Evolutionary conservation across 1,284 basidiomycete genomes (phyloP).

Genomic region (Fomes fomentarius): DNA sequence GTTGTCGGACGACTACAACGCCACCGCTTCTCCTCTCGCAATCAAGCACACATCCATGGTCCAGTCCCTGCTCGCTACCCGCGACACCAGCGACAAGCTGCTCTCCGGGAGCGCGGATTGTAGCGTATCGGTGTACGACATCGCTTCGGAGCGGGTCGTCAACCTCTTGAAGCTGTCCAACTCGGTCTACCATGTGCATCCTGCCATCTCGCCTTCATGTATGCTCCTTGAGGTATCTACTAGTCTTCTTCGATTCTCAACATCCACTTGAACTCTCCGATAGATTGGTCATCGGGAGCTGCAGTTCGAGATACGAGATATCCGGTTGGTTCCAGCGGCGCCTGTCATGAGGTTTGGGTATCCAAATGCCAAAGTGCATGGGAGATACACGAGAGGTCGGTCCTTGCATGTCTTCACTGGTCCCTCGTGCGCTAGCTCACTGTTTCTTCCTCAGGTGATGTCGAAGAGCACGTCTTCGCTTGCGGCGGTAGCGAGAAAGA

Average conservation of each 20-base stretch:
- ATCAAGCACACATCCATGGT: slow-evolving; percentile 49
- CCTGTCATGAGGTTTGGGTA: slow-evolving; percentile 51
- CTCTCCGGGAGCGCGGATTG: slow-evolving; percentile 52
- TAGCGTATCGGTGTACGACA: slow-evolving; percentile 48
- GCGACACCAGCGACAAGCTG: slow-evolving; percentile 50
- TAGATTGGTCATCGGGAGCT: slow-evolving; percentile 54
- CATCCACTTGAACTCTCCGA: neutral
- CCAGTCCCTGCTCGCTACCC: slow-evolving; percentile 46
- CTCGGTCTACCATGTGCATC: slow-evolving; percentile 47
- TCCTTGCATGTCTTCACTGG: neutral
- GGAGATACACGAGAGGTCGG: slow-evolving; percentile 48
- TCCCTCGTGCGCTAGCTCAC: neutral
- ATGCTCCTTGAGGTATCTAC: slow-evolving; percentile 46
- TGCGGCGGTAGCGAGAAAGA: slow-evolving; percentile 43
- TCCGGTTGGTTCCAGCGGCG: slow-evolving; percentile 38
- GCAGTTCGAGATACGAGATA: slow-evolving; percentile 55
- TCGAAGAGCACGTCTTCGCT: slow-evolving; percentile 39
- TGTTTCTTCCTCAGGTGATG: slow-evolving; percentile 29
- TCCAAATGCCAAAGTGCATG: slow-evolving; percentile 38
- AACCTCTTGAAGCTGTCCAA: slow-evolving; percentile 46
- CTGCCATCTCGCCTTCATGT: slow-evolving; percentile 40
- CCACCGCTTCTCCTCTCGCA: slow-evolving; percentile 35
- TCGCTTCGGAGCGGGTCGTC: slow-evolving; percentile 46
- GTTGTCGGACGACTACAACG: slow-evolving; percentile 35
- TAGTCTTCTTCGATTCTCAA: neutral